Base-by-base conservation (phyloP, 805 yeast genomes). In the Candida ulmi region DNA sequence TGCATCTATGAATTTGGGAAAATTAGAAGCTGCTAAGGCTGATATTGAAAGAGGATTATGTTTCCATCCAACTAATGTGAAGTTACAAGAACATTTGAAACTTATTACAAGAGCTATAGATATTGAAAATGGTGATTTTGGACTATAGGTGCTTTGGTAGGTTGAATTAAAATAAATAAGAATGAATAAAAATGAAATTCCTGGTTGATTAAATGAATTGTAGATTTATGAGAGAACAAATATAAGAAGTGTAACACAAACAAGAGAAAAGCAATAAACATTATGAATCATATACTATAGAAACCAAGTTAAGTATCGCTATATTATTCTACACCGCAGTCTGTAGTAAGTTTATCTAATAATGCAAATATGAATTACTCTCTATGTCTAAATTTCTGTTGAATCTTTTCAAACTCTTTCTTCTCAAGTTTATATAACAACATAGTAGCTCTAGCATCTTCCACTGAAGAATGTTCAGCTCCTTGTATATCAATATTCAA, bases 401-500 rank as follows among this genome's bases (percentile, higher is more conserved):
- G 60, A 3, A 56, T 35, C 33, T 61, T 63, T 47, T 81, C 93
- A 52, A 85, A 80, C 38, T 76, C 86, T 38, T 64, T 67, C 54
- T 76, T 80, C 45, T 76, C 72, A 38, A 73, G 54, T 44, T 84
- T 72, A 54, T 78, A 88, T n/a, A 88, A 60, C 43, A 80, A 58
- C 95, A 88, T 90, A 0, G 96, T 80, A 1, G 90, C 90, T 52
- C 76, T 76, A 0, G 96, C 95, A 64, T 88, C 97, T 55, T 87
- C 95, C 1, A 88, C 86, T 0, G 96, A 86, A 4, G 93, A 83
- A 63, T 90, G 96, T 44, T 78, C 72, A 1, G 81, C 87, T 0
- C 63, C 65, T 59, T 88, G 96, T 42, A 88, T 85, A 9, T 76
- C 79, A 2, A 72, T 40, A 2, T 72, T 68, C 28, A 87, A 57